Evolutionary conservation across 495 filamentous ascomycete genomes (phyloP).

Genomic region (Penicillium riverlandense): DNA sequence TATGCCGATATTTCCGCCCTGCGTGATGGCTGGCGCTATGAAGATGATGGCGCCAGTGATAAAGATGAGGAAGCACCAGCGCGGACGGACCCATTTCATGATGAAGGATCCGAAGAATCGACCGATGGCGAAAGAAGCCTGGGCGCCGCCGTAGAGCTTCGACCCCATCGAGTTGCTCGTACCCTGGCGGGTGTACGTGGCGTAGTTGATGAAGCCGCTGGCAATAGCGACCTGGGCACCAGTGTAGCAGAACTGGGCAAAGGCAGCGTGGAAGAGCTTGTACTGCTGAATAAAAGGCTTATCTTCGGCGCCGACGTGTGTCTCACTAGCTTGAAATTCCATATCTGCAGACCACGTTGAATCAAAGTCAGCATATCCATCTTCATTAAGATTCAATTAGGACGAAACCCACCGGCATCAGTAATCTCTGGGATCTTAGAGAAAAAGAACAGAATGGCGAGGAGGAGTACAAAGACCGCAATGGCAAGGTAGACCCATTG

Average conservation of each 20-base stretch:
- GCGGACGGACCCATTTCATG: slow-evolving; percentile 46
- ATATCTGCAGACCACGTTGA: slow-evolving; percentile 30
- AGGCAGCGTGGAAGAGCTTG: slow-evolving; percentile 53
- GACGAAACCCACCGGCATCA: slow-evolving; percentile 17
- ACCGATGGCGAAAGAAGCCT: slow-evolving; percentile 50
- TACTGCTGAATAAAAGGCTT: slow-evolving; percentile 43
- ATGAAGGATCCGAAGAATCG: slow-evolving; percentile 43
- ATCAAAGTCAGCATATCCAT: no score
- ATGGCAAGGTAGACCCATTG: slow-evolving; percentile 74
- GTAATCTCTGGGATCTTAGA: slow-evolving; percentile 49
- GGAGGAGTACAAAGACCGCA: slow-evolving; percentile 61
- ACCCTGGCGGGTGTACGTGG: slow-evolving; percentile 31
- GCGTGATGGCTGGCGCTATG: slow-evolving; percentile 27
- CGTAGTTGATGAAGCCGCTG: slow-evolving; percentile 58
- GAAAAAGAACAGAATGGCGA: slow-evolving; percentile 41
- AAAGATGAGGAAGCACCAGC: slow-evolving; percentile 43
- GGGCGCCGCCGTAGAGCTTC: slow-evolving; percentile 47
- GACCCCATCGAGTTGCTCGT: slow-evolving; percentile 36
- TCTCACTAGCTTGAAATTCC: slow-evolving; percentile 42
- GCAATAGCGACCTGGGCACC: slow-evolving; percentile 65
- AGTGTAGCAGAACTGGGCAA: slow-evolving; percentile 70
- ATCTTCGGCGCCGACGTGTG: slow-evolving; percentile 34
- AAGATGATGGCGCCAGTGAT: slow-evolving; percentile 32
- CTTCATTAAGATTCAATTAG: no score
- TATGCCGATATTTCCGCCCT: slow-evolving; percentile 32